Base-by-base conservation (phyloP, 345 rosid genomes). In the Corymbia maculata region DNA sequence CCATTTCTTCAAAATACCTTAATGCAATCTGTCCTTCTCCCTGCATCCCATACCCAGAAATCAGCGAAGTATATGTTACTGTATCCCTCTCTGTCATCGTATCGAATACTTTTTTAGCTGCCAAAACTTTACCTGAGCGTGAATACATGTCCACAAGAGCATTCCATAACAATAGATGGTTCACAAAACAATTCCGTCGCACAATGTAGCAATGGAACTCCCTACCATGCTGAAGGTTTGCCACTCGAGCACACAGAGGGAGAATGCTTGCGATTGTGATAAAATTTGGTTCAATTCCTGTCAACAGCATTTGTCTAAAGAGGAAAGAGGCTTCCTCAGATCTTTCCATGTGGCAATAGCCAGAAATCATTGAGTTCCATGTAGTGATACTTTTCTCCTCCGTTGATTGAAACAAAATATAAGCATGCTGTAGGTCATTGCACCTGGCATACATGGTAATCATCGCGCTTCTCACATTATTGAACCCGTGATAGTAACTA, bases 331-430 rank as follows among this genome's bases (percentile, higher is more conserved):
- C 97, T 91, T 95, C 97, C 89, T 96, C 95, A 70, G 92, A 92
- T 88, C 79, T 88, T 86, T 94, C 95, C 91, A 92, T 42, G 86
- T 91, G 94, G 28, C 93, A 88, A 66, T 89, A 95, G 61, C 97
- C 98, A 79, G 97, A 93, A 90, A 97, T 90, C 92, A 96, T 93
- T 19, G 96, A 93, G 89, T 97, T 97, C 99, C 99, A 96, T 86
- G 95, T 93, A 86, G 92, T 91, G 90, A 95, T 86, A 85, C 91
- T 90, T 90, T 92, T 93, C 68, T 66, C 90, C 87, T 92, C 92
- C 49, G 52, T 91, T 87, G 91, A 89, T 52, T 87, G 90, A 90
- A 96, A 96, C 86, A 94, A 89, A 61, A 82, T 85, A 85, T 86
- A 86, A 52, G 96, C 96, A 79, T 89, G 92, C 87, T 87, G 90